Evolutionary conservation across 78 protist species (phyloP).

Genomic region (Dictyostelium firmibasis): DNA sequence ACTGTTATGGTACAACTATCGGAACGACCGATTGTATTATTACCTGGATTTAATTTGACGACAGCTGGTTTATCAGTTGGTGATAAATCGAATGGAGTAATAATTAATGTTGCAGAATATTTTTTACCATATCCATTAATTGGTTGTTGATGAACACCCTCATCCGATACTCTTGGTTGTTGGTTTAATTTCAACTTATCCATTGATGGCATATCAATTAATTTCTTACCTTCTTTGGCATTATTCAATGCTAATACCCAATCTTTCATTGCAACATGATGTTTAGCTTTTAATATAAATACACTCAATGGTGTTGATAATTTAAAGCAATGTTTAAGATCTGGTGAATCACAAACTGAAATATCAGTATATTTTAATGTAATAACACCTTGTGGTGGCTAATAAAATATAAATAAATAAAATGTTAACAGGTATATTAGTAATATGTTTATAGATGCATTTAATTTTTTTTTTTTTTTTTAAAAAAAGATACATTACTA

Average conservation of each 20-base stretch:
- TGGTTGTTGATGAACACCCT: background rate
- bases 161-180: background rate
- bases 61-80: constrained; percentile 33
- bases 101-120: constrained; percentile 3
- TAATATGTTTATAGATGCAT: background rate
- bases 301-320: constrained; percentile 66
- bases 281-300: constrained; percentile 63
- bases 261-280: constrained; percentile 62
- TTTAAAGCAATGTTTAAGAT: constrained; percentile 48
- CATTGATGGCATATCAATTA: background rate
- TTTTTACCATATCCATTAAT: constrained; percentile 40
- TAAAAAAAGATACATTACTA: constrained; percentile 41
- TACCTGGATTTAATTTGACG: constrained; percentile 13
- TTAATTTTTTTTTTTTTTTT: background rate
- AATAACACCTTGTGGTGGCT: constrained; percentile 83
- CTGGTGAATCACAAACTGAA: constrained; percentile 7
- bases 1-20: constrained; percentile 32
- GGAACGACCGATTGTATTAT: constrained; percentile 60
- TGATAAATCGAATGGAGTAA: background rate
- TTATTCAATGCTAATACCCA: constrained; percentile 21
- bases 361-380: constrained; percentile 65
- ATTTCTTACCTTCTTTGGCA: background rate
- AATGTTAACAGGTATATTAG: background rate
- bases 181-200: background rate
- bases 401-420: background rate